Evolutionary conservation across 352 stramenopile genomes (phyloP).

Genomic region (Albugo laibachii): DNA sequence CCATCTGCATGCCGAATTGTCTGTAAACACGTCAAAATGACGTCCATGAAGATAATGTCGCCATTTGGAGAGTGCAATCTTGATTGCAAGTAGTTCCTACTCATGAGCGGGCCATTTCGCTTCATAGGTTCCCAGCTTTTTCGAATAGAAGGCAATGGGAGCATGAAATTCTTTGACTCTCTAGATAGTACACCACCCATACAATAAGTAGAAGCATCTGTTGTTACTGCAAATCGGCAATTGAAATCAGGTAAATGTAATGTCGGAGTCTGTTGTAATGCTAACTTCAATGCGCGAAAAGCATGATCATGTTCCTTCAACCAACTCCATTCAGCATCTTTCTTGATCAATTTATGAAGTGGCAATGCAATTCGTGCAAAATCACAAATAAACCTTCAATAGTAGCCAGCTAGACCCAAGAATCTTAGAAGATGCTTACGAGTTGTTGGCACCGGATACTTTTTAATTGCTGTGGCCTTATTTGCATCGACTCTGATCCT

Average conservation of each 20-base stretch:
- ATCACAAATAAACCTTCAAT: conserved; percentile 8
- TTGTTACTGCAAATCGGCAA: conserved; percentile 3
- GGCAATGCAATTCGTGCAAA: conserved; percentile 7
- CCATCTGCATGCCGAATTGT: no score
- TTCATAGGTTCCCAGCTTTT: no score
- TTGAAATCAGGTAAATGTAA: conserved; percentile 2
- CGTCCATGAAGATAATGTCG: no score
- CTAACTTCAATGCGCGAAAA: conserved; percentile 2
- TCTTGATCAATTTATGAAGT: conserved; percentile 2
- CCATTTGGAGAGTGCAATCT: no score
- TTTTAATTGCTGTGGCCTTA: conserved; percentile 4
- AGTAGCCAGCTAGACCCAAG: conserved; percentile 10
- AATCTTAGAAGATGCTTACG: conserved; percentile 7
- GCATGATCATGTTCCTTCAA: not conserved
- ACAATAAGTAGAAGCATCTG: conserved; percentile 1
- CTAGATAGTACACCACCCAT: conserved; percentile 2
- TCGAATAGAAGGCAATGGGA: no score
- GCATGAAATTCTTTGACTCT: no score
- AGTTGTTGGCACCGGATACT: conserved; percentile 3
- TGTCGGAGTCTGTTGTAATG: conserved; percentile 5
- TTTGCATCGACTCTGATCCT: conserved; percentile 4
- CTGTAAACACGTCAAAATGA: no score
- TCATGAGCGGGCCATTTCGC: no score
- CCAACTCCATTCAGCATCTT: conserved; percentile 1
- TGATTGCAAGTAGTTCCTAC: no score